A percentile compares a stretch with the other conserved stretches of the same genome.
phyloP scores from a whole-genome alignment of 1,284 basidiomycete species.

The Amylostereum areolatum region DNA sequence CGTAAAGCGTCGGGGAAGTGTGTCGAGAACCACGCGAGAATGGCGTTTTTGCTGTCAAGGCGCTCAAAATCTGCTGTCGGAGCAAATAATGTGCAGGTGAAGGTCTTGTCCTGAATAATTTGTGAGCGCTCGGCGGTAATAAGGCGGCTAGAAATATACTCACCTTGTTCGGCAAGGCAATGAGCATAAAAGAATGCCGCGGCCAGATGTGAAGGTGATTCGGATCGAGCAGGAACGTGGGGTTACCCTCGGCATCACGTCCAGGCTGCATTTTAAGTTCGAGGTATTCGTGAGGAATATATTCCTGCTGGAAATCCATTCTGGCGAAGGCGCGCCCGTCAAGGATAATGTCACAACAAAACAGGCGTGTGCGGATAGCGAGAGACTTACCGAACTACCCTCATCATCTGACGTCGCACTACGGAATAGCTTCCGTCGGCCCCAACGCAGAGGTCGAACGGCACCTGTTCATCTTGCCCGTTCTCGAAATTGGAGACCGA shows the following conservation, averaged over 20 bases:
- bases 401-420: constrained; percentile 85
- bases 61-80: constrained; percentile 75
- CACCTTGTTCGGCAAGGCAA: constrained; percentile 95
- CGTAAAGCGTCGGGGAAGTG: constrained; percentile 87
- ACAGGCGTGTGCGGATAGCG: constrained; percentile 16
- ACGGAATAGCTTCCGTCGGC: constrained; percentile 88
- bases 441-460: constrained; percentile 83
- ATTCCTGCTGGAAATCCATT: constrained; percentile 92
- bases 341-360: constrained; percentile 21
- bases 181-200: constrained; percentile 97
- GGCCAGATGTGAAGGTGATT: constrained; percentile 99
- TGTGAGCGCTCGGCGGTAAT: constrained; percentile 17
- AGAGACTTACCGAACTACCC: constrained; percentile 69
- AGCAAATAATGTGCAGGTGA: constrained; percentile 92
- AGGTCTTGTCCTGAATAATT: constrained; percentile 65
- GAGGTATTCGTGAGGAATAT: constrained; percentile 93
- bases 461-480: constrained; percentile 37
- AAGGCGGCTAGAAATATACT: constrained; percentile 14
- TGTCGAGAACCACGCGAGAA: constrained; percentile 73
- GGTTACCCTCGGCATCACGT: constrained; percentile 49
- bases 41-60: constrained; percentile 52
- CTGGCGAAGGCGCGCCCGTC: constrained; percentile 34
- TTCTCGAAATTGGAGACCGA: constrained; percentile 39
- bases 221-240: constrained; percentile 81
- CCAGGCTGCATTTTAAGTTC: constrained; percentile 94